phyloP scores from a whole-genome alignment of 305 asterid genomes.

The Galium porrigens region DNA sequence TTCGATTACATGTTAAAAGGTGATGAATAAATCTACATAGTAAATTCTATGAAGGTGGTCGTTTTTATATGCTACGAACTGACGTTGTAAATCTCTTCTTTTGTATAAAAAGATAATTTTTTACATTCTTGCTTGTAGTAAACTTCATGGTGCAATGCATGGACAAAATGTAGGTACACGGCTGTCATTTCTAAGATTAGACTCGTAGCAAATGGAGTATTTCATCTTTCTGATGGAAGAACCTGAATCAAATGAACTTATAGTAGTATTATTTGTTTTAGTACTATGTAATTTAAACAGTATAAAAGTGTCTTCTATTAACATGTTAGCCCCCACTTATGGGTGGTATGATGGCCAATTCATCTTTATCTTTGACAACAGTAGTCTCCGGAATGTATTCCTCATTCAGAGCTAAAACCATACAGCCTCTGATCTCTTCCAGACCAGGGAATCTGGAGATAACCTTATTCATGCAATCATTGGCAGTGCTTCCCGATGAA shows the following conservation, averaged over 20 bases:
- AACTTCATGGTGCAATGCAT: too few species aligned
- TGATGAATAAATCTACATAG: too few species aligned
- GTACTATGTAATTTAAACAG: neutral
- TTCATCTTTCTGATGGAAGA: neutral
- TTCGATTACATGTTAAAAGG: too few species aligned
- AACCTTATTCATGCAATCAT: conserved; percentile 50
- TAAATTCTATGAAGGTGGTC: too few species aligned
- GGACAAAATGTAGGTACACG: too few species aligned
- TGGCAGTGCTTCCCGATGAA: conserved; percentile 27
- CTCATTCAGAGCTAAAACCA: conserved; percentile 9
- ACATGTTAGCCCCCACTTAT: conserved; percentile 63
- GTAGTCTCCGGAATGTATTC: conserved; percentile 6
- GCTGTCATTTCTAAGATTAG: neutral
- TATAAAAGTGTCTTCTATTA: neutral
- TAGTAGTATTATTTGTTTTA: neutral
- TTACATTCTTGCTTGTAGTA: too few species aligned
- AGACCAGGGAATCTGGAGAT: conserved; percentile 48
- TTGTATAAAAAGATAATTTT: too few species aligned
- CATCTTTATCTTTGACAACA: conserved; percentile 47
- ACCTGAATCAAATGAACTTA: neutral
- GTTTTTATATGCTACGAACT: too few species aligned
- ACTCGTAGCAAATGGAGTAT: neutral
- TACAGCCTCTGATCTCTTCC: conserved; percentile 46
- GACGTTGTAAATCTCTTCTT: too few species aligned
- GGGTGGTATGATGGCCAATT: conserved; percentile 83